A percentile compares a stretch with the other conserved stretches of the same genome.
Evolutionary conservation across 2,329 filamentous ascomycete species (phyloP).

Genomic region (Madurella fahalii): DNA sequence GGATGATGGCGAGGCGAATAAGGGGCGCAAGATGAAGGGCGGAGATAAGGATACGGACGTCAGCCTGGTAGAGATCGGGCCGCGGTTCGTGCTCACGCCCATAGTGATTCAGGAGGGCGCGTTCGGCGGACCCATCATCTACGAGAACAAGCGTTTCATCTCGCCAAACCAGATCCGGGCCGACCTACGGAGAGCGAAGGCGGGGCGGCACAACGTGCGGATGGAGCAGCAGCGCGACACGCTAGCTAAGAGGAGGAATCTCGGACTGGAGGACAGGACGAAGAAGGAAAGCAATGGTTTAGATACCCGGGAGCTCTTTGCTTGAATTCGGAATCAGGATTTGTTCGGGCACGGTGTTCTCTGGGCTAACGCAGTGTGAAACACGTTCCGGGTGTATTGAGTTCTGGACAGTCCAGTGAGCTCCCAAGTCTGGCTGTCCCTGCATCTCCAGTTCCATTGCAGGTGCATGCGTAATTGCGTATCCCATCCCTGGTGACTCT

Average conservation of each 20-base stretch:
- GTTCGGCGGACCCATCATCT: slow-evolving; percentile 94
- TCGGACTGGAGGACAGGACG: slow-evolving; percentile 68
- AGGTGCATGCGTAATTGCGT: no score
- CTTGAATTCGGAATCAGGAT: slow-evolving; percentile 20
- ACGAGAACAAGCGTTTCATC: slow-evolving; percentile 96
- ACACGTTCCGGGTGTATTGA: no score
- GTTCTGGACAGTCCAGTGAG: no score
- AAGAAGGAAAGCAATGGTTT: slow-evolving; percentile 63
- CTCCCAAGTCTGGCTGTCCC: no score
- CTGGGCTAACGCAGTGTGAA: not conserved
- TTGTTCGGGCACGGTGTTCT: slow-evolving; percentile 6
- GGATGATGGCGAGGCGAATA: slow-evolving; percentile 32
- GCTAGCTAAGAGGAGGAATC: slow-evolving; percentile 66
- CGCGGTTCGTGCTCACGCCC: slow-evolving; percentile 85
- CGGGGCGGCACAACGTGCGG: slow-evolving; percentile 71
- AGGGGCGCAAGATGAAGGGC: slow-evolving; percentile 38
- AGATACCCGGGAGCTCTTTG: slow-evolving; percentile 52
- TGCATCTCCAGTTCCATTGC: no score
- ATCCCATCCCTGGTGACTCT: no score
- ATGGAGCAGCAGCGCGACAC: slow-evolving; percentile 70
- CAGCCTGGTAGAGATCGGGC: slow-evolving; percentile 86
- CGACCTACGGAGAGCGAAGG: slow-evolving; percentile 72
- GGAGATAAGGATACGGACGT: slow-evolving; percentile 65
- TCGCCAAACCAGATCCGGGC: slow-evolving; percentile 90
- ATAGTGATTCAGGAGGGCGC: slow-evolving; percentile 94